Evolutionary conservation across 2,329 filamentous ascomycete genomes (phyloP).

Genomic region (Aspergillus nomiae): DNA sequence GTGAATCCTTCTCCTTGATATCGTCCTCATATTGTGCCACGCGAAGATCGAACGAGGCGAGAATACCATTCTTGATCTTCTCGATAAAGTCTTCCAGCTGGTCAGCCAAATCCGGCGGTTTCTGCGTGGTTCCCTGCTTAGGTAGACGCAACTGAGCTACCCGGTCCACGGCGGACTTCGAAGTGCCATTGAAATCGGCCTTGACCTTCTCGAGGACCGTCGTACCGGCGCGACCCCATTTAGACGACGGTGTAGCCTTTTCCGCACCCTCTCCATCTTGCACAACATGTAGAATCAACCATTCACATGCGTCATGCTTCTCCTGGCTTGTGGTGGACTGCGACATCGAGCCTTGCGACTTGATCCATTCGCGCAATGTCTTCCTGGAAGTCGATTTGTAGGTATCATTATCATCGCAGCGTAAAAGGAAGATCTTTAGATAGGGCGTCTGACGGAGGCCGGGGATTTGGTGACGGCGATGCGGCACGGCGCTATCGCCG

Average conservation of each 20-base stretch:
- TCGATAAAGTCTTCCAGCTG: slow-evolving; percentile 82
- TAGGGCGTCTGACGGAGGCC: slow-evolving; percentile 92
- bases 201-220: slow-evolving; percentile 88
- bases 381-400: slow-evolving; percentile 82
- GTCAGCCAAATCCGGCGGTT: slow-evolving; percentile 76
- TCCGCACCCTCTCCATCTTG: slow-evolving; percentile 73
- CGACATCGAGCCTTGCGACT: slow-evolving; percentile 66
- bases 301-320: slow-evolving; percentile 95
- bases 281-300: slow-evolving; percentile 90
- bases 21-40: slow-evolving; percentile 97
- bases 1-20: slow-evolving; percentile 88
- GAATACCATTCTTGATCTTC: slow-evolving; percentile 84
- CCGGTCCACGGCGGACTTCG: slow-evolving; percentile 73
- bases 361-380: slow-evolving; percentile 88
- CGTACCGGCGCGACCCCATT: slow-evolving; percentile 77
- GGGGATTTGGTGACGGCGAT: slow-evolving; percentile 88
- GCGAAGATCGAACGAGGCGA: slow-evolving; percentile 85
- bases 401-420: slow-evolving; percentile 92
- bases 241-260: slow-evolving; percentile 64
- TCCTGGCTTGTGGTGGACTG: slow-evolving; percentile 68
- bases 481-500: slow-evolving; percentile 41
- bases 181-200: slow-evolving; percentile 81
- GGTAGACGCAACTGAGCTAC: slow-evolving; percentile 81
- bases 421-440: slow-evolving; percentile 82
- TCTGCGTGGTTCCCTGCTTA: slow-evolving; percentile 53